Evolutionary conservation across 2,329 filamentous ascomycete genomes (phyloP).

Genomic region (Furcasterigmium sp.): DNA sequence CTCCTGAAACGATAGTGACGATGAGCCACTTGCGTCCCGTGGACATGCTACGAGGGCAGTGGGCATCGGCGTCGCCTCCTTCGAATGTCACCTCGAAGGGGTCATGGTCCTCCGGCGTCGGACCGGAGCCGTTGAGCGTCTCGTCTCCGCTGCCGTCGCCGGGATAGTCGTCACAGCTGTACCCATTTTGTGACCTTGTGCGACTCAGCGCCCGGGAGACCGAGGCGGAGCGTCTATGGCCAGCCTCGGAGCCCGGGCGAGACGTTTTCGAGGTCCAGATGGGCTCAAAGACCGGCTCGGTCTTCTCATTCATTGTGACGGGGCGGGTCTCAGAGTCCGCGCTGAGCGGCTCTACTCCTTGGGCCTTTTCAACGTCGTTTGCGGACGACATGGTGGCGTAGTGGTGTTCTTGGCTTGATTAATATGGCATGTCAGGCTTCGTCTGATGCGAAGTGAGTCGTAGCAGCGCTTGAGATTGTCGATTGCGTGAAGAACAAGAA

Average conservation of each 20-base stretch:
- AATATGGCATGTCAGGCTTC: too few relatives aligned
- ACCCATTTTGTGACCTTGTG: slow-evolving; percentile 38
- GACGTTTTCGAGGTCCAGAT: slow-evolving; percentile 14
- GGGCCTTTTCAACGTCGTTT: slow-evolving; percentile 10
- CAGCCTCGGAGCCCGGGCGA: background rate
- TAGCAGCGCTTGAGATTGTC: too few relatives aligned
- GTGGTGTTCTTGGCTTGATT: too few relatives aligned
- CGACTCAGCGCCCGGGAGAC: slow-evolving; percentile 18
- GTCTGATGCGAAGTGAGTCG: too few relatives aligned
- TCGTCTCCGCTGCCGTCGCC: slow-evolving; percentile 4
- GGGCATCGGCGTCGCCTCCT: slow-evolving; percentile 62
- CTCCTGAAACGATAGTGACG: slow-evolving; percentile 65
- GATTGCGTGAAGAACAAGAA: too few relatives aligned
- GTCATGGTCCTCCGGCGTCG: slow-evolving; percentile 27
- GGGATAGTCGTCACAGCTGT: slow-evolving; percentile 29
- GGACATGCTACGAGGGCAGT: slow-evolving; percentile 67
- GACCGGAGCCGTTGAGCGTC: background rate
- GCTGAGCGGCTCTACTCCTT: slow-evolving; percentile 4
- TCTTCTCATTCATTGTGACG: background rate
- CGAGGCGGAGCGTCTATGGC: slow-evolving; percentile 1
- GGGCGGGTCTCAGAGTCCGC: slow-evolving; percentile 5
- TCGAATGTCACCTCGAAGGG: slow-evolving; percentile 72
- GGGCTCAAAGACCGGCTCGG: slow-evolving; percentile 15
- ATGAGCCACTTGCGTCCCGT: slow-evolving; percentile 72
- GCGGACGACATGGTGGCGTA: too few relatives aligned